Evolutionary conservation across 495 filamentous ascomycete species (phyloP).

Genomic region (Hyaloscypha hepaticicola): DNA sequence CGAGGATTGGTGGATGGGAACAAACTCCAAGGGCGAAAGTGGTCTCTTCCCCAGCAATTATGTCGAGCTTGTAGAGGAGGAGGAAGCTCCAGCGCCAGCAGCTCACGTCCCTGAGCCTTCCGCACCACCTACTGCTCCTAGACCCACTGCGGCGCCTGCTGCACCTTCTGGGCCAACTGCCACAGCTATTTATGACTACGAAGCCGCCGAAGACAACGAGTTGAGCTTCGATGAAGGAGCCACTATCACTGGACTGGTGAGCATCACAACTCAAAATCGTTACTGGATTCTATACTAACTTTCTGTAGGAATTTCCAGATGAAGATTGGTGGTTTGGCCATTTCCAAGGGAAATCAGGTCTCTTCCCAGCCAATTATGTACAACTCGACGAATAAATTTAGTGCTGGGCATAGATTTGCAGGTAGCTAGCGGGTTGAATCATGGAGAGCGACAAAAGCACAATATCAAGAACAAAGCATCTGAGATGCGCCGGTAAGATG

Average conservation of each 20-base stretch:
- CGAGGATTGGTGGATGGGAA: constrained; percentile 95
- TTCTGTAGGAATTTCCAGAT: constrained; percentile 84
- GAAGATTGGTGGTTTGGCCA: constrained; percentile 98
- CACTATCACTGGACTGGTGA: constrained; percentile 57
- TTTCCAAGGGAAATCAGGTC: constrained; percentile 71
- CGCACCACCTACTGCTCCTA: constrained; percentile 24
- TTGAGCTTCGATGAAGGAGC: constrained; percentile 89
- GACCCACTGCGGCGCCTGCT: constrained; percentile 31
- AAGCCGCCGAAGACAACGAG: constrained; percentile 97
- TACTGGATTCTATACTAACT: constrained; percentile 18
- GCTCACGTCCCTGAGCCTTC: constrained; percentile 33
- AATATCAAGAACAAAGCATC: not conserved
- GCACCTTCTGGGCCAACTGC: constrained; percentile 59
- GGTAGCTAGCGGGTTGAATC: not conserved
- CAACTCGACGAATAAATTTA: constrained; percentile 53
- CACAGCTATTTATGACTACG: constrained; percentile 91
- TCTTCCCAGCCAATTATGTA: constrained; percentile 93
- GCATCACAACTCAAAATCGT: constrained; percentile 1
- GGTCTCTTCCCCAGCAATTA: constrained; percentile 97
- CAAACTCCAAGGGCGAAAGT: constrained; percentile 73
- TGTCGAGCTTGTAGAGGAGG: constrained; percentile 73
- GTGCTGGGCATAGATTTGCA: not conserved
- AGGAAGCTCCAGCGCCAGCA: constrained; percentile 28
- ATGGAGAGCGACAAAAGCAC: not conserved
- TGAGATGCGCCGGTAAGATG: not conserved